Base-by-base conservation (phyloP, 805 yeast genomes). In the Metschnikowia henanensis region DNA sequence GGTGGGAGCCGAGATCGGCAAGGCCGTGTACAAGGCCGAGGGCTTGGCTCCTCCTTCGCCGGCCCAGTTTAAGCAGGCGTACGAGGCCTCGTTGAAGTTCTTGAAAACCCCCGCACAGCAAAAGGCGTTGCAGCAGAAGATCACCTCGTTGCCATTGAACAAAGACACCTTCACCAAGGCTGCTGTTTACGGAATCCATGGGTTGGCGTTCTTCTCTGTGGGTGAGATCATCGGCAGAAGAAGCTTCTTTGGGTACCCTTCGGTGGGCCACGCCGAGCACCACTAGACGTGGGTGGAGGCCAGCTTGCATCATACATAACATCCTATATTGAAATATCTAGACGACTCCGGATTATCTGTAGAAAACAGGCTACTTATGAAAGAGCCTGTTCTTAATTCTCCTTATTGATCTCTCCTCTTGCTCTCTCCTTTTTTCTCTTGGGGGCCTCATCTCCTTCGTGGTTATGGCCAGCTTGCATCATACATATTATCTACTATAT, bases 211-310 rank as follows among this genome's bases (percentile, higher is more conserved):
- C 65, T 94, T 90, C 72, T 81, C 97, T 21, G 76, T 92, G 36
- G 99, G 99, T 65, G 99, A 94, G 78, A 81, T 91, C 57, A 77
- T 94, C 61, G 99, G 99, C 62, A 89, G 98, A 78, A 86, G 98
- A 77, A 81, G 87, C 61, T 58, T 94, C 49, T 87, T 90, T 61
- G 97, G 97, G 56, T 92, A 94, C 77, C 87, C 87, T 61, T 60
- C 76, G 15, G 76, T 68, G 56, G 82, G 80, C 50, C 80, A 77
- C 65, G 66, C 51, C 59, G 67, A 49, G 49, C 55, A 51, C 45
- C 56, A 53, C 54, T 55, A 53, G 52, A 46, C 31, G 49, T 37
- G 51, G 26, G 26, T 16, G 34, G 23, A 23, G 22, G 45, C 37
- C 36, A 13, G 38, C 39, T 32, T 42, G n/a, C n/a, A n/a, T n/a